Base-by-base conservation (phyloP, 495 filamentous ascomycete genomes). In the Aspergillus cavernicola region DNA sequence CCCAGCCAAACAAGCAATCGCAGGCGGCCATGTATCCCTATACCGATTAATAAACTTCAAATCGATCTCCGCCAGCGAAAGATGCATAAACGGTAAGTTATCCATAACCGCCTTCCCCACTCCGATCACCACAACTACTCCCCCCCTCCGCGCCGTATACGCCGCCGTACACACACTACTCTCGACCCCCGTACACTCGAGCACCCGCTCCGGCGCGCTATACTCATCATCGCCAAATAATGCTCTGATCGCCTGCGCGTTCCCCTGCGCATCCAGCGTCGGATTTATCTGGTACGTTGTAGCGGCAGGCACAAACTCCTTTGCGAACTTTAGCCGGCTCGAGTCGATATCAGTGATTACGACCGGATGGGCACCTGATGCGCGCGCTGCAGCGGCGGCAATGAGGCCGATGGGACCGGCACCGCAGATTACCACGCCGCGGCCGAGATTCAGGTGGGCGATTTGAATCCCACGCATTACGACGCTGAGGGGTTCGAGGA, bases 321-420 rank as follows among this genome's bases (percentile, higher is more conserved):
- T 78, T 0, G 82, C 82, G 57, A 87, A 86, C 1, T 72, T 67
- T 4, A 86, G 69, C 6, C 83, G 73, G 13, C 65, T 54, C 8
- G 70, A 65, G 24, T 86, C 79, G 7, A 87, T 59, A 56, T 87
- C 83, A 0, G 82, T 85, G 37, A 86, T 78, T 5, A 85, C 80
- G 39, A 87, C 60, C 0, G 83, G 83, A 59, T 85, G 76, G 9
- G 84, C 82, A 4, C 84, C 84, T 9, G 80, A 82, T 3, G 82
- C 84, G 24, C 79, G 68, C 6, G 80, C 82, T 68, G 61, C 68
- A 15, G 28, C 86, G 79, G 60, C 80, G 76, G 19, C 86, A 46
- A 92, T 75, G 16, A 91, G 67, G 0, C 89, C 89, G 4, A 93
- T 86, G 0, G 87, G 81, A 3, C 89, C 89, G 20, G 89, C 86